Conservation (phyloP, 345 rosid species). For the Aquilaria malaccensis region DNA sequence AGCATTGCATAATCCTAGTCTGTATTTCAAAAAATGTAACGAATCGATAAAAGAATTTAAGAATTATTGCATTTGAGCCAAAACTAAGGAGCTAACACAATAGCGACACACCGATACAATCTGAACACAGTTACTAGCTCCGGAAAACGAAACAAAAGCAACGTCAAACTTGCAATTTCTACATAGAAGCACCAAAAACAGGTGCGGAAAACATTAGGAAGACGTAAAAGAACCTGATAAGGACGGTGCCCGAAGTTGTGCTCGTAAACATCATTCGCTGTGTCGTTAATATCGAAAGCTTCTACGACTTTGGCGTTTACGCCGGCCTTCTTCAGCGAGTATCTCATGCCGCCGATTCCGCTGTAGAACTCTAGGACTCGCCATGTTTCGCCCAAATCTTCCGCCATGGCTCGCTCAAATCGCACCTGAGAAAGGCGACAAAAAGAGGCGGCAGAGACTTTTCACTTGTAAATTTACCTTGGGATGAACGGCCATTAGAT, state of each 20-base stretch:
- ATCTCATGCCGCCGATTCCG: constrained; percentile 92
- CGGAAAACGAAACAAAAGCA: too few relatives aligned
- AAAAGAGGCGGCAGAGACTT: too few relatives aligned
- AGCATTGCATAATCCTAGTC: too few relatives aligned
- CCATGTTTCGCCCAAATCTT: constrained; percentile 41
- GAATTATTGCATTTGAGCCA: too few relatives aligned
- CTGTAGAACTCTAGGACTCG: constrained; percentile 90
- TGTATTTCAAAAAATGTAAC: too few relatives aligned
- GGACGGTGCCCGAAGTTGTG: constrained; percentile 90
- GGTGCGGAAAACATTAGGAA: neutral
- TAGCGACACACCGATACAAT: too few relatives aligned
- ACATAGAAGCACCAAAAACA: too few relatives aligned
- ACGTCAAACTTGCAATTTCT: too few relatives aligned
- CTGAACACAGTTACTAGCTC: too few relatives aligned
- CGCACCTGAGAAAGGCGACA: too few relatives aligned
- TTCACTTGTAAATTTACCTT: neutral
- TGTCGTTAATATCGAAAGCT: constrained; percentile 87
- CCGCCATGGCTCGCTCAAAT: constrained; percentile 25
- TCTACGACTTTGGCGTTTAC: constrained; percentile 54
- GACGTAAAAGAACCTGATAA: constrained; percentile 46
- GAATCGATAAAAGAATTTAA: too few relatives aligned
- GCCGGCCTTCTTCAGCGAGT: constrained; percentile 55
- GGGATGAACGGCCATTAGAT: neutral
- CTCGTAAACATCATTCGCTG: constrained; percentile 83
- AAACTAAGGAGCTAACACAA: too few relatives aligned